phyloP scores from a whole-genome alignment of 768 basidiomycete genomes.

The Vararia minispora region DNA sequence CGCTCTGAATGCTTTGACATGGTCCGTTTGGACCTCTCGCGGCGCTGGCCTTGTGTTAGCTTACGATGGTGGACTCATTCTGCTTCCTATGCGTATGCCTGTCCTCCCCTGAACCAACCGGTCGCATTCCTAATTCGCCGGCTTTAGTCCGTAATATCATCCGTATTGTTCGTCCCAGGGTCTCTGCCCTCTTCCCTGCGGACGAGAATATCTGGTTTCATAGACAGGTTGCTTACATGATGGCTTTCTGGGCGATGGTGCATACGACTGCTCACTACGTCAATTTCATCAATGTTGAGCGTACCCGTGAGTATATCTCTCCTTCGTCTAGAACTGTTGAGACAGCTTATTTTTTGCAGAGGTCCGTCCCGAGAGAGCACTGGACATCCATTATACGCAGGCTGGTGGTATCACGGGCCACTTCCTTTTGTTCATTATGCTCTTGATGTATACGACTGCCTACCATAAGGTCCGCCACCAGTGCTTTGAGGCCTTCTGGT shows the following conservation, averaged over 20 bases:
- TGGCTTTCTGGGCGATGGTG: slow-evolving; percentile 88
- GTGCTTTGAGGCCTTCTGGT: slow-evolving; percentile 96
- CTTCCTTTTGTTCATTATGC: slow-evolving; percentile 90
- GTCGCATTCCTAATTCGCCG: too few species aligned
- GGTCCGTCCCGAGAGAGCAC: slow-evolving; percentile 66
- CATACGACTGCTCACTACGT: slow-evolving; percentile 92
- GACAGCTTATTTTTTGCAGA: slow-evolving; percentile 32
- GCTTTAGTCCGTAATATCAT: slow-evolving; percentile 87
- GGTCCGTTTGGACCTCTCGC: slow-evolving; percentile 83
- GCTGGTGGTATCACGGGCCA: slow-evolving; percentile 91
- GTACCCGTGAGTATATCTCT: slow-evolving; percentile 46
- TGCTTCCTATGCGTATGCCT: slow-evolving; percentile 83
- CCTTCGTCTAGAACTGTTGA: background rate
- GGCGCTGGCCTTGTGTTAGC: slow-evolving; percentile 89
- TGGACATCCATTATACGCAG: slow-evolving; percentile 81
- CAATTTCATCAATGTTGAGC: slow-evolving; percentile 89
- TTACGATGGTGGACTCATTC: slow-evolving; percentile 75
- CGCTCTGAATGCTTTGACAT: slow-evolving; percentile 68
- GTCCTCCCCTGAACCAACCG: too few species aligned
- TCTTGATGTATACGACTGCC: slow-evolving; percentile 87
- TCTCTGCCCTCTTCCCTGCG: slow-evolving; percentile 79
- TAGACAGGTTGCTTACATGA: slow-evolving; percentile 86
- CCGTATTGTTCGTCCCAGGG: slow-evolving; percentile 67
- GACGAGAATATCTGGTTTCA: slow-evolving; percentile 98
- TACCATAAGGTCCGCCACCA: slow-evolving; percentile 80